These are phyloP conservation scores for Phytophthora boehmeriae DNA, from an alignment of 352 stramenopile species.

Conservation along the genomic window DNA sequence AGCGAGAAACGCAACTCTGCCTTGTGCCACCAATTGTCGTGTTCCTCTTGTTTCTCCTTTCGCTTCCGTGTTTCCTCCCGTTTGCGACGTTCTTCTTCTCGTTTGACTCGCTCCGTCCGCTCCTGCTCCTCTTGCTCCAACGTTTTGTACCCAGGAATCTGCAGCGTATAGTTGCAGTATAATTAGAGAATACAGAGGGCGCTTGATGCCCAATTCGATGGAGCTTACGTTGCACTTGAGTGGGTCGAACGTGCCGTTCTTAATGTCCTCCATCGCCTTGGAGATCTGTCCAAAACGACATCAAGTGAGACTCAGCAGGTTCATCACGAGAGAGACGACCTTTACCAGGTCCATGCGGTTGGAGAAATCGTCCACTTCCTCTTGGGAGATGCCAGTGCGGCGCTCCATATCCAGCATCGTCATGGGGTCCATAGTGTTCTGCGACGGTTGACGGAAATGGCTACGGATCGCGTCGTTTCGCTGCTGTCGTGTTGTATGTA, in stretches of 20 bases:
- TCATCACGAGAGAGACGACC: no score
- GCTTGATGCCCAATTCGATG: background rate
- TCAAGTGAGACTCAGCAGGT: no score
- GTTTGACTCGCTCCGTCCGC: constrained; percentile 34
- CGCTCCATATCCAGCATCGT: constrained; percentile 72
- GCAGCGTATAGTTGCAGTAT: background rate
- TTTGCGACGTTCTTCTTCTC: constrained; percentile 45
- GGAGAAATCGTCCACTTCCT: constrained; percentile 78
- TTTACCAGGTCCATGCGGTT: constrained; percentile 77
- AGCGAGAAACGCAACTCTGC: constrained; percentile 62
- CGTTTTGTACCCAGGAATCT: constrained; percentile 83
- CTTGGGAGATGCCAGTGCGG: constrained; percentile 60
- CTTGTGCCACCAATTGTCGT: constrained; percentile 69
- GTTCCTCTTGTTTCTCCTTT: constrained; percentile 61
- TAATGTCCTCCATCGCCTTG: constrained; percentile 79
- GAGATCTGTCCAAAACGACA: no score
- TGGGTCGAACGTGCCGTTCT: constrained; percentile 81
- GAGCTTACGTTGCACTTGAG: constrained; percentile 60
- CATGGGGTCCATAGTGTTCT: constrained; percentile 60
- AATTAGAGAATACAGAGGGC: background rate
- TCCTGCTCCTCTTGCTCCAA: constrained; percentile 74
- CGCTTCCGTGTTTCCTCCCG: constrained; percentile 48
- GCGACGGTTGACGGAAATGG: constrained; percentile 1
- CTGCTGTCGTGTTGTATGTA: no score
- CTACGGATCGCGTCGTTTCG: constrained; percentile 27